Evolutionary conservation across 2,329 filamentous ascomycete species (phyloP), one percentile per base, ranked within the genome.

Genomic region (Cephalotrichum gorgonifer): DNA sequence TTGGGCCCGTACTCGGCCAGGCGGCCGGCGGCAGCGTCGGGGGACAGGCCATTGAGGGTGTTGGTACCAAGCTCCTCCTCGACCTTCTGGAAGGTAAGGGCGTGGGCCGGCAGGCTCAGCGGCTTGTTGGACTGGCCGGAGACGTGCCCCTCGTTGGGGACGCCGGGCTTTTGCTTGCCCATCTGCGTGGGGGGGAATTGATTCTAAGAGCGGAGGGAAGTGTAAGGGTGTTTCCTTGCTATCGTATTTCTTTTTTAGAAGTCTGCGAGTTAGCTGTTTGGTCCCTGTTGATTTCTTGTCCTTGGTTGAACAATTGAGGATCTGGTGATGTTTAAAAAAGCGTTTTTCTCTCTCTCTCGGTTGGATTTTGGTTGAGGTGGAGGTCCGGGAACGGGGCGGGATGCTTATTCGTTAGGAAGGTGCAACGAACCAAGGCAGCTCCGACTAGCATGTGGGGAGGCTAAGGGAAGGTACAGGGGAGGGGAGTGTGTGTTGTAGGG

Each of bases 81-180:
- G 30, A 79, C 71, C 42, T 70, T 60, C 15, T 71, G 61, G 55
- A 64, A 69, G 23, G 67, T 58, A 42, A 84, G 68, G 44, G 74
- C 66, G 56, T 85, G 80, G 26, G 80, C 78, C 9, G 80, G 78
- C 44, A 68, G 64, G 9, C 73, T 73, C 47, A 85, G 66, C 6
- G 60, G 60, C 12, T 53, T 49, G 45, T 65, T 67, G 46, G 58
- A 62, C 53, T 64, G 63, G 6, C 61, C 64, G 44, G 62, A 64
- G 52, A 64, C 55, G 48, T 63, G 61, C 1, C 25, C 42, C 46
- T 47, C 47, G 22, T 35, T 41, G 15, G 45, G 45, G 14, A 41
- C 28, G 38, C 43, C 33, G 22, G 12, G 23, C n/a, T 50, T 38
- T 22, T 48, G 23, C 23, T 35, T 47, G 20, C 28, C 49, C 49